Conservation (phyloP, 306 rosid species). For the Mimosa bimucronata region DNA sequence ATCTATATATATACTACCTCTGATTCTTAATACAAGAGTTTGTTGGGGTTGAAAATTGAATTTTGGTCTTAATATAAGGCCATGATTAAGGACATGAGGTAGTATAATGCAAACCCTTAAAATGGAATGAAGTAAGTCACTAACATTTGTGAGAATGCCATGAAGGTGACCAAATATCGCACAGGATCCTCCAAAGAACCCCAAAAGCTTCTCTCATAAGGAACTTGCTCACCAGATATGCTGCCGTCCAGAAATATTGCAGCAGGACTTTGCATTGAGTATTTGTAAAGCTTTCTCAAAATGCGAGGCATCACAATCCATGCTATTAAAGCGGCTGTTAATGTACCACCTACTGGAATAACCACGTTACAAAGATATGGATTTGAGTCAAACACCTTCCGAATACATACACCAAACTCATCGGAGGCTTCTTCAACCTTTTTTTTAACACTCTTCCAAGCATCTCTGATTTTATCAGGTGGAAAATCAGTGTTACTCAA, state of each 20-base stretch:
- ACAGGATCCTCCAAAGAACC: constrained; percentile 94
- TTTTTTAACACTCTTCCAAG: constrained; percentile 62
- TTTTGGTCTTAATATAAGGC: no score
- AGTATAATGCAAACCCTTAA: neutral
- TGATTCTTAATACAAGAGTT: no score
- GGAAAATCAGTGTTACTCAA: constrained; percentile 47
- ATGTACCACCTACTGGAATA: constrained; percentile 66
- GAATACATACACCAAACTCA: constrained; percentile 59
- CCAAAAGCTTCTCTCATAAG: constrained; percentile 89
- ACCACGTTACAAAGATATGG: constrained; percentile 63
- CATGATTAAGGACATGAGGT: no score
- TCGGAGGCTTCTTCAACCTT: constrained; percentile 68
- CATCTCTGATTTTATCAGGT: constrained; percentile 56
- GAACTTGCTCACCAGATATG: constrained; percentile 44
- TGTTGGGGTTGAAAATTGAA: no score
- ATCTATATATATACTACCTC: neutral
- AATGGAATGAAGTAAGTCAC: constrained; percentile 38
- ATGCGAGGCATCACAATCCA: constrained; percentile 90
- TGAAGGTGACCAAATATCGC: constrained; percentile 76
- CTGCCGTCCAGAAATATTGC: constrained; percentile 51
- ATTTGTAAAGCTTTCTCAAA: constrained; percentile 75
- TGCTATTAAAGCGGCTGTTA: constrained; percentile 70
- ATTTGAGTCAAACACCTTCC: constrained; percentile 65
- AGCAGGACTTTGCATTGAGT: constrained; percentile 61
- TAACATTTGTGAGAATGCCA: constrained; percentile 86